phyloP scores from a whole-genome alignment of 192 early-diverging fungal genomes.

The Fimicolochytrium jonesii region DNA sequence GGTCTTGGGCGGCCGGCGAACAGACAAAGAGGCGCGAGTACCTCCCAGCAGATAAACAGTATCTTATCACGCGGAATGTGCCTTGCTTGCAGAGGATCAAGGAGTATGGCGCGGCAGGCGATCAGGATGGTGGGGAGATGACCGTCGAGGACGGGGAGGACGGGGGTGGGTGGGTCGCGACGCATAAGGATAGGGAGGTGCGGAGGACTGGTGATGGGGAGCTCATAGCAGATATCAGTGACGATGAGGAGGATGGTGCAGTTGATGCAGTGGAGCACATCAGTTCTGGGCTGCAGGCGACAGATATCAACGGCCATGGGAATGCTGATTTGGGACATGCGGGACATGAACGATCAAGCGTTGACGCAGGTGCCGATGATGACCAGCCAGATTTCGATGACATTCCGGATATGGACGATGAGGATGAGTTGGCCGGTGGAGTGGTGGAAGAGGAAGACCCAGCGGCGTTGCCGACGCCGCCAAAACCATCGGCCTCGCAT shows the following conservation, averaged over 20 bases:
- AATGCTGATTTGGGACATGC: conserved; percentile 50
- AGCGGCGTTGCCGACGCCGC: conserved; percentile 31
- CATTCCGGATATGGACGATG: conserved; percentile 88
- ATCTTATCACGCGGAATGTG: conserved; percentile 91
- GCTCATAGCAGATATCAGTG: conserved; percentile 57
- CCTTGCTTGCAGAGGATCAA: conserved; percentile 85
- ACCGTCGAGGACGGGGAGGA: conserved; percentile 48
- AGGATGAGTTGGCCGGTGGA: conserved; percentile 55
- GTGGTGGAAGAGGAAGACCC: conserved; percentile 80
- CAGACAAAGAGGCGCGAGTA: conserved; percentile 64
- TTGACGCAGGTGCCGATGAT: conserved; percentile 52
- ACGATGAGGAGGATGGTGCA: conserved; percentile 61
- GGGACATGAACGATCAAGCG: too few relatives aligned
- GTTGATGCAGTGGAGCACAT: conserved; percentile 23
- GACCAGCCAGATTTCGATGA: too few relatives aligned
- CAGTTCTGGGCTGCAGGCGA: background rate
- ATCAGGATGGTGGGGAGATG: conserved; percentile 27
- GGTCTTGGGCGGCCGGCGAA: conserved; percentile 77
- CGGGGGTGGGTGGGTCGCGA: conserved; percentile 77
- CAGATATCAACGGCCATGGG: background rate
- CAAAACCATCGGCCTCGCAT: too few relatives aligned
- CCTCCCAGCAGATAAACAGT: conserved; percentile 78
- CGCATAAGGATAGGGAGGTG: conserved; percentile 53
- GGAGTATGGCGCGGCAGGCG: conserved; percentile 50
- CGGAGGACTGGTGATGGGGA: conserved; percentile 13